Conservation (phyloP, 306 rosid species). For the Corylus avellana region DNA sequence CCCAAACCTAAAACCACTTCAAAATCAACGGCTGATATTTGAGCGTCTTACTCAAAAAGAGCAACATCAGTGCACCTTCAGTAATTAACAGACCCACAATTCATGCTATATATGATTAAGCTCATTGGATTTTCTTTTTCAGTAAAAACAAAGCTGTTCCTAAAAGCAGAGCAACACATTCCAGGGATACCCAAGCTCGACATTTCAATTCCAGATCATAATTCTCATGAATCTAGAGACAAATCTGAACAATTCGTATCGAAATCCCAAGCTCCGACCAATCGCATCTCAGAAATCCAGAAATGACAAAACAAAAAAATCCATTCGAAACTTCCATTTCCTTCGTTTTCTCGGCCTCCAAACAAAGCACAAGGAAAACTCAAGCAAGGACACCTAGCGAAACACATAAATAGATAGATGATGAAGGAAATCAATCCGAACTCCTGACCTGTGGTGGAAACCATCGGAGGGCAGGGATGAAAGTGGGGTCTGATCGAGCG, state of each 20-base stretch:
- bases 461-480: conserved; percentile 35
- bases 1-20: background rate
- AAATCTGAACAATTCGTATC: background rate
- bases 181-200: background rate
- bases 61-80: background rate
- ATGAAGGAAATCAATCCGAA: conserved; percentile 1
- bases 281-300: background rate
- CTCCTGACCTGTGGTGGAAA: conserved; percentile 49
- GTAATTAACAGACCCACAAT: background rate
- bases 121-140: background rate
- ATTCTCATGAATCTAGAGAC: background rate
- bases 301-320: conserved; percentile 16
- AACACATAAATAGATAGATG: background rate
- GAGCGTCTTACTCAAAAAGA: no score
- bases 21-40: no score
- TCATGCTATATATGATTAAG: background rate
- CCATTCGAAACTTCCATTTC: background rate
- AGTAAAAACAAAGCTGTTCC: background rate
- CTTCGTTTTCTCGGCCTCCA: conserved; percentile 1
- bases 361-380: conserved; percentile 9
- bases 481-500: conserved; percentile 40
- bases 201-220: background rate
- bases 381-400: background rate
- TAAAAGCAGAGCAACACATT: background rate
- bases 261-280: conserved; percentile 3